phyloP scores from a whole-genome alignment of 768 basidiomycete genomes.

The Glaciozyma martinii region DNA sequence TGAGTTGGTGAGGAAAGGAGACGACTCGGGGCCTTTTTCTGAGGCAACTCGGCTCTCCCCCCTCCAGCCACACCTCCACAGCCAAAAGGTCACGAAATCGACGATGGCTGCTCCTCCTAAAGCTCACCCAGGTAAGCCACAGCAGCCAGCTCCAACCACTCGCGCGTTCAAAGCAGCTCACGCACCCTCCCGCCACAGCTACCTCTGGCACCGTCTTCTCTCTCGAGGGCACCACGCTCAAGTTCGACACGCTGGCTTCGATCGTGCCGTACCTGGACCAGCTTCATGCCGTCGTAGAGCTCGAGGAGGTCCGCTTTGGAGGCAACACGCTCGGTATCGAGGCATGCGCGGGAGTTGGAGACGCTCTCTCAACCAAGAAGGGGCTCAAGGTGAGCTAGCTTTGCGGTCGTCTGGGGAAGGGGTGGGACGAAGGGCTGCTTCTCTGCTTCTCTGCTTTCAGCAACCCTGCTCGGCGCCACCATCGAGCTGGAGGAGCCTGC shows the following conservation, averaged over 20 bases:
- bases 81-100: neutral
- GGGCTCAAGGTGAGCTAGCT: conserved; percentile 54
- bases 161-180: neutral
- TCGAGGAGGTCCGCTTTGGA: conserved; percentile 83
- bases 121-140: conserved; percentile 10
- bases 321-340: conserved; percentile 91
- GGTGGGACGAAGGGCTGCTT: too few species aligned
- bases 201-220: conserved; percentile 41
- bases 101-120: conserved; percentile 2
- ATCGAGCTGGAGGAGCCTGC: neutral
- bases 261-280: conserved; percentile 59
- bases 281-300: conserved; percentile 44
- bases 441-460: neutral
- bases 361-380: conserved; percentile 60
- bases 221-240: conserved; percentile 61
- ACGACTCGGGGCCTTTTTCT: neutral
- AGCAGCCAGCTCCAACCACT: neutral
- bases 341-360: conserved; percentile 73
- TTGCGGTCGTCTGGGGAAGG: too few species aligned
- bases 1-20: neutral
- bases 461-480: conserved; percentile 8
- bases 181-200: conserved; percentile 2
- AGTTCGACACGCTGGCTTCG: conserved; percentile 66
- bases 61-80: neutral
- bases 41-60: neutral